Evolutionary conservation across 306 rosid genomes (phyloP).

Genomic region (Elaeagnus macrophylla): DNA sequence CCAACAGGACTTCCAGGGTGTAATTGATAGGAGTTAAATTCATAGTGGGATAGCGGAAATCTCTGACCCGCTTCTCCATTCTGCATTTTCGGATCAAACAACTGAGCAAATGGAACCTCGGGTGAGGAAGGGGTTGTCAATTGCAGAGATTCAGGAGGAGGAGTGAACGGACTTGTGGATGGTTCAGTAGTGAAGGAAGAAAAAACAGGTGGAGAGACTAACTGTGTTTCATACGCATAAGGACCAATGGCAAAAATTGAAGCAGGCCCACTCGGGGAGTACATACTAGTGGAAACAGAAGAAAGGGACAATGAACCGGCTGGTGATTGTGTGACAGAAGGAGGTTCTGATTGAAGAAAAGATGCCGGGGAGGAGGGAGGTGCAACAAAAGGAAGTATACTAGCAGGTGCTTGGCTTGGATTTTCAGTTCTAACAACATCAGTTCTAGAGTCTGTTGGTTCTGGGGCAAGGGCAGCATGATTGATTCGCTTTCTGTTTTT

Average conservation of each 20-base stretch:
- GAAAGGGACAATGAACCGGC: conserved; percentile 36
- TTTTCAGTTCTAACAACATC: conserved; percentile 31
- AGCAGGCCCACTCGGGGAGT: conserved; percentile 83
- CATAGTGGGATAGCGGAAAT: conserved; percentile 60
- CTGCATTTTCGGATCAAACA: conserved; percentile 49
- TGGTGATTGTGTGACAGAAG: conserved; percentile 82
- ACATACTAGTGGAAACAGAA: conserved; percentile 70
- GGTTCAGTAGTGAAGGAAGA: conserved; percentile 80
- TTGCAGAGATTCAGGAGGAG: conserved; percentile 80
- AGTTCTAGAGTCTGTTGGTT: conserved; percentile 30
- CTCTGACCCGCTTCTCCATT: conserved; percentile 45
- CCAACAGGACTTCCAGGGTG: conserved; percentile 94
- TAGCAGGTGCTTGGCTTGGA: conserved; percentile 34
- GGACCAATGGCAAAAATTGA: conserved; percentile 94
- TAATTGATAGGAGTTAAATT: conserved; percentile 79
- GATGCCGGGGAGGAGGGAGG: conserved; percentile 98
- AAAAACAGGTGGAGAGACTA: conserved; percentile 91
- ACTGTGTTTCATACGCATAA: conserved; percentile 77
- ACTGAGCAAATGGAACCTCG: conserved; percentile 93
- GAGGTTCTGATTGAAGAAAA: conserved; percentile 83
- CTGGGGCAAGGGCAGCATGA: conserved; percentile 66
- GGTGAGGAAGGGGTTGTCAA: conserved; percentile 95
- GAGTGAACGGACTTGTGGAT: conserved; percentile 93
- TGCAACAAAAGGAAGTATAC: conserved; percentile 66
- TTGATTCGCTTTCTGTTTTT: conserved; percentile 60